Base-by-base conservation (phyloP, 257 asterid species). In the Nicotiana tabacum region DNA sequence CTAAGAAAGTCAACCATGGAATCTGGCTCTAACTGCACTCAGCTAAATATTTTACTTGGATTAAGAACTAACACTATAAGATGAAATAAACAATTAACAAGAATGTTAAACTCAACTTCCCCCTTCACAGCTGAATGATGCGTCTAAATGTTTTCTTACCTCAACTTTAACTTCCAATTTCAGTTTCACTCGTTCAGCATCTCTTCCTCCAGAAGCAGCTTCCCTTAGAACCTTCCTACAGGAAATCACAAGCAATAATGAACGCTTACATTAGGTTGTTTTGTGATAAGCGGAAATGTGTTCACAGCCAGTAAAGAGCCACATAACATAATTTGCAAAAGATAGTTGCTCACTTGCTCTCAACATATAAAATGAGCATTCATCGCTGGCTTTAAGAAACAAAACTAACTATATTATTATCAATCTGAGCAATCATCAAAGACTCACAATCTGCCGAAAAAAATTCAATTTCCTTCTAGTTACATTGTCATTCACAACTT, bases 191-290 rank as follows among this genome's bases (percentile, higher is more conserved):
- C 99, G 90, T 82, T 93, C 97, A 72, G 98, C 90, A 69, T 95
- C 98, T 89, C 98, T 89, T 86, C 92, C 94, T 77, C 98, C 97
- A 0, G 97, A 92, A 77, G 98, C 98, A 85, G 96, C 92, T 91
- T 96, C 98, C 87, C 99, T 90, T 83, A 96, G 80, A 80, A 96
- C 97, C 87, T 96, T 96, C 91, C 98, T 96, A 85, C 64, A 84
- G 85, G 67, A 37, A 78, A 61, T 85, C 53, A 60, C 24, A 77
- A 64, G 27, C 15, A 61, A 76, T 9, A 35, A 48, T 68, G 62
- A 29, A 78, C 15, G 79, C 43, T 13, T 74, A 24, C 16, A 48
- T 24, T 74, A 27, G 39, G 80, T 74, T 48, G 43, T 74, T 21
- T 48, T 27, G 39, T 3, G 37, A 74, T 7, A 48, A 74, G 62